A percentile compares a stretch with the other conserved stretches of the same genome.
These are phyloP conservation scores for Aspergillus aculeatus DNA, from an alignment of 2,329 filamentous ascomycete species.

Conservation along the genomic window DNA sequence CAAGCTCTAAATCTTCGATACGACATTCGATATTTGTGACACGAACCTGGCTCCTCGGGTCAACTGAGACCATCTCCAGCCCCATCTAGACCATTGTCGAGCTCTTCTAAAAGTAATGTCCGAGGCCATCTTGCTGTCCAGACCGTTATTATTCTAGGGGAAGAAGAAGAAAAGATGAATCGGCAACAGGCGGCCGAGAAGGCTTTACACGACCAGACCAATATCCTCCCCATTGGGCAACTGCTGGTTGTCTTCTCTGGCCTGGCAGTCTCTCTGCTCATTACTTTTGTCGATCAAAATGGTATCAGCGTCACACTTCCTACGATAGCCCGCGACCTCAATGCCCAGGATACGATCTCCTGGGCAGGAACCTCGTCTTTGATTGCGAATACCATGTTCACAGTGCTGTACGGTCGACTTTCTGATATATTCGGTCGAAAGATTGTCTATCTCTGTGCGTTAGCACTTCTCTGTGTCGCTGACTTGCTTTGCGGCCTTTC, in stretches of 20 bases:
- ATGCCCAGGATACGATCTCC: constrained; percentile 54
- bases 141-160: neutral
- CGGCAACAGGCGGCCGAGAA: constrained; percentile 44
- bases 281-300: constrained; percentile 60
- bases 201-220: constrained; percentile 56
- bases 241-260: constrained; percentile 50
- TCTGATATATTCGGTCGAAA: constrained; percentile 64
- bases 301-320: constrained; percentile 56
- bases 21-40: neutral
- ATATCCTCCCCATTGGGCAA: constrained; percentile 54
- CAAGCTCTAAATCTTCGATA: neutral
- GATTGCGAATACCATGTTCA: constrained; percentile 64
- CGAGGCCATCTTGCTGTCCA: neutral
- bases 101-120: neutral
- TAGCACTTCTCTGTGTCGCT: constrained; percentile 54
- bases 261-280: constrained; percentile 54
- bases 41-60: neutral
- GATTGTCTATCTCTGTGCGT: constrained; percentile 54
- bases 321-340: constrained; percentile 51
- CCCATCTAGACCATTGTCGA: neutral
- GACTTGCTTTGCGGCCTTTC: constrained; percentile 61
- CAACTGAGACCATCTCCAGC: neutral
- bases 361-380: constrained; percentile 72
- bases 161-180: constrained; percentile 24
- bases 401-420: constrained; percentile 62